phyloP scores from a whole-genome alignment of 352 stramenopile species.

The Phytopythium helicoides region DNA sequence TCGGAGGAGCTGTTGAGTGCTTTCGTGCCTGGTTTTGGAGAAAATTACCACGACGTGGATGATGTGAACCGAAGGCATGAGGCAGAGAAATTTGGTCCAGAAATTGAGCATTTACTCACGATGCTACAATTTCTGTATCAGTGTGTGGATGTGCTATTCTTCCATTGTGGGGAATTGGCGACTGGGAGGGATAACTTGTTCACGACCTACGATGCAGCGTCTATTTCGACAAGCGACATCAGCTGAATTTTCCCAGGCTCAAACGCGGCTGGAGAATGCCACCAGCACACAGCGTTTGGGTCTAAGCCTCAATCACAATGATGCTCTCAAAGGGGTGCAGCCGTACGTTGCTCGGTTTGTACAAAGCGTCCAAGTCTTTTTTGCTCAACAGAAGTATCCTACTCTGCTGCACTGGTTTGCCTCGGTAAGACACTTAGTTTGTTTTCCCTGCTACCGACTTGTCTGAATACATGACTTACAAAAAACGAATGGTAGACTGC shows the following conservation, averaged over 20 bases:
- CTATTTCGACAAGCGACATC: slow-evolving; percentile 72
- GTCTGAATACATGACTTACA: no score
- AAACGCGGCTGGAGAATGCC: slow-evolving; percentile 22
- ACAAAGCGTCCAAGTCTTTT: slow-evolving; percentile 77
- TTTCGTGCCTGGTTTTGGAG: neutral
- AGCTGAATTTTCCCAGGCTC: slow-evolving; percentile 60
- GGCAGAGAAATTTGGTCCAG: slow-evolving; percentile 11
- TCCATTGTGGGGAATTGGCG: slow-evolving; percentile 72
- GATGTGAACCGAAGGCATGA: slow-evolving; percentile 28
- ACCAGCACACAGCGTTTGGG: slow-evolving; percentile 3
- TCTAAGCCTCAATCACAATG: slow-evolving; percentile 17
- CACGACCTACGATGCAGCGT: slow-evolving; percentile 59
- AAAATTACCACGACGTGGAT: slow-evolving; percentile 42
- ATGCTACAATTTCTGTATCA: slow-evolving; percentile 85
- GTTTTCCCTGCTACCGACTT: no score
- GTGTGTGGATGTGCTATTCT: slow-evolving; percentile 73
- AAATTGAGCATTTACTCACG: slow-evolving; percentile 25
- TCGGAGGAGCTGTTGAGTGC: slow-evolving; percentile 3
- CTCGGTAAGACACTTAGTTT: slow-evolving; percentile 31
- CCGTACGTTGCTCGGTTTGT: slow-evolving; percentile 50
- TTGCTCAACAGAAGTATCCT: slow-evolving; percentile 79
- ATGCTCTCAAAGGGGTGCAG: slow-evolving; percentile 34
- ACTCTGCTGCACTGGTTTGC: slow-evolving; percentile 83
- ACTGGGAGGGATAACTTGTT: slow-evolving; percentile 78
- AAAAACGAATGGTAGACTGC: no score